These are phyloP conservation scores for Stramenopiles sp. DNA, from an alignment of 352 stramenopile genomes.

Conservation along the genomic window DNA sequence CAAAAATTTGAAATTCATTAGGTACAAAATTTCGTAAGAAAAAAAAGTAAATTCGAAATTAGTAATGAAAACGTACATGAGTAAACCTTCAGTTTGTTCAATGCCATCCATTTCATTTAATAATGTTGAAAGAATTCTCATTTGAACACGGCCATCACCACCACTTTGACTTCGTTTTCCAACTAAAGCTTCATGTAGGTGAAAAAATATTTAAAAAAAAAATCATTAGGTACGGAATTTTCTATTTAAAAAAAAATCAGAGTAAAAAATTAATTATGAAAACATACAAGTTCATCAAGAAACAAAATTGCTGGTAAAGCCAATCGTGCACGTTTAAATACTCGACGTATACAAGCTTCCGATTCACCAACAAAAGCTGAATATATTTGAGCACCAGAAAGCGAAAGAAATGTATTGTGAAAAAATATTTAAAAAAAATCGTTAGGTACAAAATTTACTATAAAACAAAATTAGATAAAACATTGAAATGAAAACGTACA, in stretches of 20 bases:
- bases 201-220: too few species aligned
- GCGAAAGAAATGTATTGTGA: conserved; percentile 45
- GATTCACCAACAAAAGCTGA: conserved; percentile 45
- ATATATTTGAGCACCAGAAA: conserved; percentile 42
- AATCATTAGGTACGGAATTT: too few species aligned
- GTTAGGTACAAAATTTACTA: too few species aligned
- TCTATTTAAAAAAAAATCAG: too few species aligned
- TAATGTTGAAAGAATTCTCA: conserved; percentile 76
- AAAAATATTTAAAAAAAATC: too few species aligned
- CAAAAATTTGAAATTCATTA: too few species aligned
- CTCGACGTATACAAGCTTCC: conserved; percentile 30
- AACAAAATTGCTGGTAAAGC: conserved; percentile 45
- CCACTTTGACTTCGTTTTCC: conserved; percentile 16
- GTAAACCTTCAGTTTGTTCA: conserved; percentile 51
- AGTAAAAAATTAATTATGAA: too few species aligned
- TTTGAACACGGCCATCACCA: conserved; percentile 5
- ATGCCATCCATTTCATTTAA: conserved; percentile 90
- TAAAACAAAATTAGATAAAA: too few species aligned
- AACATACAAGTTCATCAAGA: conserved; percentile 64
- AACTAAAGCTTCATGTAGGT: conserved; percentile 52
- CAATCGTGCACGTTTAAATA: conserved; percentile 24
- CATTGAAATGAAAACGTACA: too few species aligned
- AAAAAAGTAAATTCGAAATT: too few species aligned
- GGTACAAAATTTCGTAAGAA: too few species aligned
- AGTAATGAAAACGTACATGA: too few species aligned